Evolutionary conservation across 176 grass and related monocot genomes (phyloP).

Genomic region (Eleusine indica): DNA sequence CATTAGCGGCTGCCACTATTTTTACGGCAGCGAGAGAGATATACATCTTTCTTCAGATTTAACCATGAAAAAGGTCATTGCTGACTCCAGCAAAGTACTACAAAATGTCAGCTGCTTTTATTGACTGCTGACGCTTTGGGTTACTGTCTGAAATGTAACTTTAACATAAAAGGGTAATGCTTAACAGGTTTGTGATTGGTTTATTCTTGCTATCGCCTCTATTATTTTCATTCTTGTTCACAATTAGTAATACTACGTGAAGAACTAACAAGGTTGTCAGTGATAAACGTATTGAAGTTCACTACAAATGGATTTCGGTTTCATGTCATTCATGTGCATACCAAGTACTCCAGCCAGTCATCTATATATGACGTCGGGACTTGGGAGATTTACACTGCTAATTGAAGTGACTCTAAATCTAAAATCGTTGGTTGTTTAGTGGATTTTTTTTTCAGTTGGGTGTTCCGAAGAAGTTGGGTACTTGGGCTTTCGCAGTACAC

Average conservation of each 20-base stretch:
- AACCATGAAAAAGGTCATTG: neutral
- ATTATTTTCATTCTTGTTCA: neutral
- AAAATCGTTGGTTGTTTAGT: no score
- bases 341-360: neutral
- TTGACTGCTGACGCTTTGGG: neutral
- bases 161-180: neutral
- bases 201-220: neutral
- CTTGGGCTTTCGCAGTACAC: no score
- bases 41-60: neutral
- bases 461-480: no score
- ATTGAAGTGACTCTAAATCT: neutral
- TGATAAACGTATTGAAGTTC: neutral
- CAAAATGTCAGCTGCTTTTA: neutral
- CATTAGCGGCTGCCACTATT: neutral
- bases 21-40: neutral
- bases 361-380: no score
- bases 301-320: neutral
- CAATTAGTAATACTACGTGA: no score
- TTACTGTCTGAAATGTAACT: slow-evolving; percentile 2
- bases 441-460: no score
- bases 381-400: neutral
- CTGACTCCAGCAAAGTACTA: neutral
- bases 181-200: neutral
- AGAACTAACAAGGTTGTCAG: neutral
- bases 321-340: neutral